Conservation (phyloP, 2,329 filamentous ascomycete genomes). For the Cladosporium sp. region DNA sequence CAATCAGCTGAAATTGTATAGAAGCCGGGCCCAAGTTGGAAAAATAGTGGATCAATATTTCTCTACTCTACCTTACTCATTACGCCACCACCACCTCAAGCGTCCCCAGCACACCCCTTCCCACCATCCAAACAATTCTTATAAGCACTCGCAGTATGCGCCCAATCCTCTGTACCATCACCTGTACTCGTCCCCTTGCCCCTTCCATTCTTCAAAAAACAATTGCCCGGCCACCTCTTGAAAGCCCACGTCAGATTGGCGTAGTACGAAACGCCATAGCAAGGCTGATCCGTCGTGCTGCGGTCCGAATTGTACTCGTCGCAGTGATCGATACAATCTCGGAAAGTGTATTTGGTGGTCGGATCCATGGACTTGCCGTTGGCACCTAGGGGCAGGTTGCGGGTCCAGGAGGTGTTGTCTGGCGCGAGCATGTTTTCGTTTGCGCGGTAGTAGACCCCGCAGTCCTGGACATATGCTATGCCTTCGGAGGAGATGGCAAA, state of each 20-base stretch:
- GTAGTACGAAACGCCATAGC: not conserved
- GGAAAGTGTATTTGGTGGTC: not conserved
- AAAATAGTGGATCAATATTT: no score
- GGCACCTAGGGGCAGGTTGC: not conserved
- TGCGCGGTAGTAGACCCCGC: conserved; percentile 1
- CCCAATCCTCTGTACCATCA: not conserved
- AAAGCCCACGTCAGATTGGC: not conserved
- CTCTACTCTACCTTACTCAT: no score
- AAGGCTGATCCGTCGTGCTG: not conserved
- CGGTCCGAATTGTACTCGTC: not conserved
- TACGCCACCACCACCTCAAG: no score
- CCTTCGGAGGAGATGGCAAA: not conserved
- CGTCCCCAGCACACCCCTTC: not conserved
- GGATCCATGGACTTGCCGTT: not conserved
- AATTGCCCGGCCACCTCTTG: not conserved
- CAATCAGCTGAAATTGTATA: no score
- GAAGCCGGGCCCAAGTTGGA: no score
- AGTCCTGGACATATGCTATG: not conserved
- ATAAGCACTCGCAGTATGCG: not conserved
- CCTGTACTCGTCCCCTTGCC: not conserved
- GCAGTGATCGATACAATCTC: conserved; percentile 1
- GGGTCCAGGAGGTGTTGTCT: not conserved
- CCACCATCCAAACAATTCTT: not conserved
- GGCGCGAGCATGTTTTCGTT: conserved; percentile 2
- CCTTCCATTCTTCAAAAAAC: conserved; percentile 1